These are phyloP conservation scores for Vachellia collinsii DNA, from an alignment of 306 rosid species.

Conservation along the genomic window DNA sequence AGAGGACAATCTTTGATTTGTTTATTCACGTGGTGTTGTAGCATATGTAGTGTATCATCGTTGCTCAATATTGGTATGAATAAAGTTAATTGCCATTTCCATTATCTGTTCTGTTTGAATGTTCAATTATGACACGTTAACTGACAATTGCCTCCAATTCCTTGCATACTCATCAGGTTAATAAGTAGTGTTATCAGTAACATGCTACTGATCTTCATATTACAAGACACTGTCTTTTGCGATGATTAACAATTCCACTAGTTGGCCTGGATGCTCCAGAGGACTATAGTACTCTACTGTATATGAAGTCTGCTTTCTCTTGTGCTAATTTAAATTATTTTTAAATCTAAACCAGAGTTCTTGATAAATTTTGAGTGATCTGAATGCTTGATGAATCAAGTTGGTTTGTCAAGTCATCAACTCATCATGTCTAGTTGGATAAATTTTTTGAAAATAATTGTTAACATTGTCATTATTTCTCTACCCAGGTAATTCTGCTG, in stretches of 20 bases:
- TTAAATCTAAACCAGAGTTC: background rate
- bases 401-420: slow-evolving; percentile 24
- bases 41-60: background rate
- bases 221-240: background rate
- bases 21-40: background rate
- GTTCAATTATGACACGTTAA: background rate
- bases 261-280: slow-evolving; percentile 9
- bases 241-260: background rate
- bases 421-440: slow-evolving; percentile 7
- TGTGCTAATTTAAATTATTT: slow-evolving; percentile 9
- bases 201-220: background rate
- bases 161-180: background rate
- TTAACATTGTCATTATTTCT: slow-evolving; percentile 28
- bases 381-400: background rate
- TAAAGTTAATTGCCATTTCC: background rate
- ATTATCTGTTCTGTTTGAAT: background rate
- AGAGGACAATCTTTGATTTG: background rate
- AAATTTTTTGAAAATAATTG: slow-evolving; percentile 31
- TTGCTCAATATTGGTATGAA: background rate
- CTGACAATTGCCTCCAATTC: background rate
- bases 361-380: background rate
- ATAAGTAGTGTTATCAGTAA: background rate
- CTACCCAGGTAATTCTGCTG: slow-evolving; percentile 64
- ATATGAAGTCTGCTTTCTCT: slow-evolving; percentile 12
- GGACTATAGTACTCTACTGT: slow-evolving; percentile 7